These are phyloP conservation scores for Candida sphagnicola DNA, from an alignment of 805 yeast species.

Conservation along the genomic window DNA sequence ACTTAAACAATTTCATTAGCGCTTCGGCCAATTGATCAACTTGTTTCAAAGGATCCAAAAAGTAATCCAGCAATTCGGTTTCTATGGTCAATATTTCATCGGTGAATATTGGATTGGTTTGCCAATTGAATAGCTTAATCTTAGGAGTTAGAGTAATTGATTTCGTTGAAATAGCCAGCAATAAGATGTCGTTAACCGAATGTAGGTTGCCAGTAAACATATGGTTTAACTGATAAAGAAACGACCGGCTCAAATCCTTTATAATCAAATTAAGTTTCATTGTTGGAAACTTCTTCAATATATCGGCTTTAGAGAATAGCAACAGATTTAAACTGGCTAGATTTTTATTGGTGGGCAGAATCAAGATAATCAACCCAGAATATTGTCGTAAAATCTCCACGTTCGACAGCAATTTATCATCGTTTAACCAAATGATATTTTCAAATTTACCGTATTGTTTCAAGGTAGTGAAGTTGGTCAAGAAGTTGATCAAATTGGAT, in stretches of 20 bases:
- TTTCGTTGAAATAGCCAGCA: constrained; percentile 1
- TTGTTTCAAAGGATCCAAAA: constrained; percentile 41
- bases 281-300: constrained; percentile 2
- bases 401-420: constrained; percentile 9
- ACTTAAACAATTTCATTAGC: constrained; percentile 35
- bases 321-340: constrained; percentile 14
- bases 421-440: constrained; percentile 44
- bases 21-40: constrained; percentile 47
- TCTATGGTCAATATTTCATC: constrained; percentile 42
- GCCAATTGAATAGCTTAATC: constrained; percentile 46
- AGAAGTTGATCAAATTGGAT: constrained; percentile 46
- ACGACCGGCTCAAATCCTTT: constrained; percentile 32
- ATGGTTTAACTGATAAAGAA: constrained; percentile 27
- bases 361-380: constrained; percentile 15
- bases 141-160: constrained; percentile 15
- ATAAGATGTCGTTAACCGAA: constrained; percentile 9
- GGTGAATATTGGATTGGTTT: constrained; percentile 35
- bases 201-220: constrained; percentile 11
- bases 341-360: constrained; percentile 11
- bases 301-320: constrained; percentile 4
- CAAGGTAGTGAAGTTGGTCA: constrained; percentile 53
- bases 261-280: constrained; percentile 25
- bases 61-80: constrained; percentile 41
- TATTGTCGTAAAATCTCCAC: constrained; percentile 11
- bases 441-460: constrained; percentile 48